phyloP scores from a whole-genome alignment of 441 rosid genomes.

The Croton laevigatus region DNA sequence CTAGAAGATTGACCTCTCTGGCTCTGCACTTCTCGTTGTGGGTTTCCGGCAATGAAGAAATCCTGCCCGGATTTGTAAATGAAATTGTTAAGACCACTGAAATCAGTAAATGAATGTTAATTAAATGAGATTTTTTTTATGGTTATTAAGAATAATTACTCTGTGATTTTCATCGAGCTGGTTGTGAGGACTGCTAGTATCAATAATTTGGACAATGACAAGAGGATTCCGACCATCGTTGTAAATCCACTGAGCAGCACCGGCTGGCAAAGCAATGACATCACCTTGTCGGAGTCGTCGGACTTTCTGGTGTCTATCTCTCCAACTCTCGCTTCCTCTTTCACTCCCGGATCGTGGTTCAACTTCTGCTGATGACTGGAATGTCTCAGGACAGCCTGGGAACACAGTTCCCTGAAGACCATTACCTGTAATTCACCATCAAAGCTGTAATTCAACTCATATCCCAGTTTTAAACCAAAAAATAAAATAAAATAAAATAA shows the following conservation, averaged over 20 bases:
- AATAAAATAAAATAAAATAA: too few relatives aligned
- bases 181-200: conserved; percentile 53
- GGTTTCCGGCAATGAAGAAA: conserved; percentile 71
- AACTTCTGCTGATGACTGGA: conserved; percentile 41
- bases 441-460: too few relatives aligned
- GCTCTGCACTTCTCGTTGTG: conserved; percentile 31
- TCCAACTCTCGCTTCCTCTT: conserved; percentile 25
- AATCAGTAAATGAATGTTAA: too few relatives aligned
- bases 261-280: conserved; percentile 47
- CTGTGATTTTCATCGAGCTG: conserved; percentile 42
- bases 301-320: conserved; percentile 71
- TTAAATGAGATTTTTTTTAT: too few relatives aligned
- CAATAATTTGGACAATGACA: conserved; percentile 43
- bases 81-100: neutral
- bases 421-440: conserved; percentile 31
- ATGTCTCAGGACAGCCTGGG: conserved; percentile 76
- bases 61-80: conserved; percentile 25
- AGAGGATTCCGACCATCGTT: conserved; percentile 56
- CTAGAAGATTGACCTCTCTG: conserved; percentile 4
- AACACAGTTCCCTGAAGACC: conserved; percentile 48
- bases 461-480: too few relatives aligned
- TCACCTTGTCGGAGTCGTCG: conserved; percentile 57
- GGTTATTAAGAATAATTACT: neutral
- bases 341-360: conserved; percentile 5
- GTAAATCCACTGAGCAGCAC: conserved; percentile 66